Conservation (phyloP, 106 monocot species). For the Apostasia ramifera region DNA sequence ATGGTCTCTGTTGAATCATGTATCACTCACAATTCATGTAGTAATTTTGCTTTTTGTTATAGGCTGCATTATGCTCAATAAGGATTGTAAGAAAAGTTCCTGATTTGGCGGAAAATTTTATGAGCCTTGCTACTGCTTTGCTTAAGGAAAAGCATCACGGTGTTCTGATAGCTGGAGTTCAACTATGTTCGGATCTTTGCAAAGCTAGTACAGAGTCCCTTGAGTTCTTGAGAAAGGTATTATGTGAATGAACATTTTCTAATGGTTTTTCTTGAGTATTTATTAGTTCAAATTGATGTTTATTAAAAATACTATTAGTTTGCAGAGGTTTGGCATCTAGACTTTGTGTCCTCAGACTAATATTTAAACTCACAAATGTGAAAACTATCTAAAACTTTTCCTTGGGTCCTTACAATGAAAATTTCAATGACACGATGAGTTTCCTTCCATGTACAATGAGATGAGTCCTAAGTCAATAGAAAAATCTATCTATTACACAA, state of each 20-base stretch:
- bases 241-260: neutral
- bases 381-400: too few relatives aligned
- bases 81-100: constrained; percentile 96
- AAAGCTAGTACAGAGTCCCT: constrained; percentile 71
- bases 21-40: neutral
- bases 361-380: too few relatives aligned
- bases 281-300: neutral
- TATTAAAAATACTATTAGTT: too few relatives aligned
- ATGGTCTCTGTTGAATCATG: neutral
- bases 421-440: too few relatives aligned
- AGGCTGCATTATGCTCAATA: constrained; percentile 98
- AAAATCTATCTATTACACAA: too few relatives aligned
- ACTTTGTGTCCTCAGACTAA: too few relatives aligned
- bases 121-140: constrained; percentile 58
- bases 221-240: constrained; percentile 86
- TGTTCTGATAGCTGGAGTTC: constrained; percentile 82
- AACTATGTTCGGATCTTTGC: constrained; percentile 88
- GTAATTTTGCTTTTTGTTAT: constrained; percentile 13
- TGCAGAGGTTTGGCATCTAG: too few relatives aligned
- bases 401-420: too few relatives aligned
- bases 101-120: constrained; percentile 92
- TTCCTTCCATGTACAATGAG: too few relatives aligned
- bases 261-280: neutral
- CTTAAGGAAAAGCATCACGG: constrained; percentile 99
- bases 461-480: too few relatives aligned